Percentiles rank a stretch among this genome's conserved stretches.
phyloP scores from a whole-genome alignment of 495 filamentous ascomycete genomes.

The Tuber calosporum region DNA sequence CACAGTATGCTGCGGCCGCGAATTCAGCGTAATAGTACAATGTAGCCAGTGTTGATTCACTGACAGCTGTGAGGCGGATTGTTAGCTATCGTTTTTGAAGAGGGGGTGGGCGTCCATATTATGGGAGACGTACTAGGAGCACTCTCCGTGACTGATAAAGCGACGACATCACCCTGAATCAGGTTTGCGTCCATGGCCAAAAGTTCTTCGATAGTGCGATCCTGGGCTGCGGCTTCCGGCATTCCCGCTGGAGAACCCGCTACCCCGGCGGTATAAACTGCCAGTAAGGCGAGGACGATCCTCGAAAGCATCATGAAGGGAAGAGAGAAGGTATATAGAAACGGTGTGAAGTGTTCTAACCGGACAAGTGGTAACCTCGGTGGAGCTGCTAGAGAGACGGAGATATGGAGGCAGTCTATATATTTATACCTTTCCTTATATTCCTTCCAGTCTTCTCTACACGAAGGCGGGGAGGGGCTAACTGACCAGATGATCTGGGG shows the following conservation, averaged over 20 bases:
- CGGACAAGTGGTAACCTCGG: neutral
- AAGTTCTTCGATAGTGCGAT: neutral
- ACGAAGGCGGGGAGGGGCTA: neutral
- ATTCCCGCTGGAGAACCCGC: neutral
- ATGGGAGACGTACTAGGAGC: neutral
- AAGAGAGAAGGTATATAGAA: neutral
- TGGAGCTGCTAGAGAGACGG: neutral
- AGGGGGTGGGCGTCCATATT: neutral
- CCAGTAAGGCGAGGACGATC: neutral
- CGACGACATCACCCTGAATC: neutral
- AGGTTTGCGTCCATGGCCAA: neutral
- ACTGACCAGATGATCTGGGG: neutral
- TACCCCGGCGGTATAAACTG: neutral
- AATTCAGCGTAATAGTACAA: constrained; percentile 63
- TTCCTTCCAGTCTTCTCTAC: neutral
- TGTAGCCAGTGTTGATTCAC: constrained; percentile 25
- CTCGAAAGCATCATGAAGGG: neutral
- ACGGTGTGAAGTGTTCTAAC: neutral
- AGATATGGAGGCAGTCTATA: neutral
- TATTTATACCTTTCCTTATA: neutral
- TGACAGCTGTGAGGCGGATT: constrained; percentile 4
- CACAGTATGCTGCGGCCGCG: constrained; percentile 63
- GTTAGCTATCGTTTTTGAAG: constrained; percentile 12
- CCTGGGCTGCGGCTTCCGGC: neutral
- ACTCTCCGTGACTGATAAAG: neutral